Conservation (phyloP, 2,329 filamentous ascomycete species). For the Talaromyces verruculosus region DNA sequence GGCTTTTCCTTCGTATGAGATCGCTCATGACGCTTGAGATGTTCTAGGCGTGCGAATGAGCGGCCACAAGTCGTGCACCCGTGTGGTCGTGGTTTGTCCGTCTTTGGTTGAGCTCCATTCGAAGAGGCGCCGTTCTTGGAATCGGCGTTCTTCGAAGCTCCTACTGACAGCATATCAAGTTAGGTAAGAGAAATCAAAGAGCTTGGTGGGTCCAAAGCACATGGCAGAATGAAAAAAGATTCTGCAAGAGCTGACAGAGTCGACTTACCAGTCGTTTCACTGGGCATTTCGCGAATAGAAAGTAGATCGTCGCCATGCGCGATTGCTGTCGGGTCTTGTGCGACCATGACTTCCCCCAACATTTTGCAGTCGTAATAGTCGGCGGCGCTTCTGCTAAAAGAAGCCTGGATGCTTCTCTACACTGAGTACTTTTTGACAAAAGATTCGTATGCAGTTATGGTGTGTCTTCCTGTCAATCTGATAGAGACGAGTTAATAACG, state of each 20-base stretch:
- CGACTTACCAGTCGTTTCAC: conserved; percentile 40
- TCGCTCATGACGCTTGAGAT: conserved; percentile 93
- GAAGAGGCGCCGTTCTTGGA: conserved; percentile 28
- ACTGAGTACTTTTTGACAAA: background rate
- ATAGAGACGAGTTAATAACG: background rate
- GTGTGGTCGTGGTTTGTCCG: conserved; percentile 94
- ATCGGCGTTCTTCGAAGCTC: conserved; percentile 34
- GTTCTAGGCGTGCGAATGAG: conserved; percentile 91
- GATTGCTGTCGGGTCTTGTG: conserved; percentile 36
- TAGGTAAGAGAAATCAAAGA: conserved; percentile 1
- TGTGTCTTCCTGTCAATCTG: background rate
- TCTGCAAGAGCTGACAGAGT: background rate
- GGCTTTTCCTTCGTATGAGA: conserved; percentile 99
- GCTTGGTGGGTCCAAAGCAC: conserved; percentile 19
- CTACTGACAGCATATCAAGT: conserved; percentile 29
- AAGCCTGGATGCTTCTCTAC: background rate
- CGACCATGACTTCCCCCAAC: conserved; percentile 42
- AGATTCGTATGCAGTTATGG: background rate
- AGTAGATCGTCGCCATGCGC: conserved; percentile 41
- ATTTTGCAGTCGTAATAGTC: conserved; percentile 26
- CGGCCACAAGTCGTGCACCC: conserved; percentile 87
- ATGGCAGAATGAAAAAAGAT: conserved; percentile 20
- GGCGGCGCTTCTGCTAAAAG: background rate
- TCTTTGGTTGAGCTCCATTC: conserved; percentile 79
- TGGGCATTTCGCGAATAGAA: conserved; percentile 44